Percentiles rank a stretch among this genome's conserved stretches.
These are phyloP conservation scores for Bassia scoparia DNA, from an alignment of 148 eudicot species.

Conservation along the genomic window DNA sequence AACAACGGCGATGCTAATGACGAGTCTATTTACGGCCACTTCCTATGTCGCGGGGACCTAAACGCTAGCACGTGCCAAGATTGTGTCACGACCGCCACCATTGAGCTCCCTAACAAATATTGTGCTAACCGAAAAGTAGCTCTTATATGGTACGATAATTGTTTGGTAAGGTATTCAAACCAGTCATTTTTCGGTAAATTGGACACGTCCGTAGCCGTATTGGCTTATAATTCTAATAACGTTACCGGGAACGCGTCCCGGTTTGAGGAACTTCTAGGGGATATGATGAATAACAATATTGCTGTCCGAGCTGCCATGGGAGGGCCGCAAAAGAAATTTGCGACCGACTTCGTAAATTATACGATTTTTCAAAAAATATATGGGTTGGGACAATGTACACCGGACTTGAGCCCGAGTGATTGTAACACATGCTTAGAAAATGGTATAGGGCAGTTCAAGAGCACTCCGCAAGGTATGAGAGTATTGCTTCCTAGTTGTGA, in stretches of 20 bases:
- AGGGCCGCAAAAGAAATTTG: constrained; percentile 15
- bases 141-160: constrained; percentile 25
- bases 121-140: constrained; percentile 33
- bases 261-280: background rate
- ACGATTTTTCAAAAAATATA: background rate
- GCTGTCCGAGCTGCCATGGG: background rate
- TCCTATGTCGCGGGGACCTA: constrained; percentile 27
- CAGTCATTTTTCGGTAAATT: constrained; percentile 8
- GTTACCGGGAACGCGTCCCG: background rate
- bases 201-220: background rate
- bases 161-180: constrained; percentile 36
- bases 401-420: constrained; percentile 18
- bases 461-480: constrained; percentile 12
- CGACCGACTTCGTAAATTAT: background rate
- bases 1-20: background rate
- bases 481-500: constrained; percentile 22
- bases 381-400: constrained; percentile 21
- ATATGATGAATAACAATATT: background rate
- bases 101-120: constrained; percentile 4
- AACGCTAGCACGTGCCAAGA: constrained; percentile 9
- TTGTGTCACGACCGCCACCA: constrained; percentile 20
- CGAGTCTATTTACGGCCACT: too few species aligned
- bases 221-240: background rate
- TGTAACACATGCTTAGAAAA: constrained; percentile 13
- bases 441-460: background rate